Base-by-base conservation (phyloP, 768 basidiomycete species). In the Serendipita sp. region DNA sequence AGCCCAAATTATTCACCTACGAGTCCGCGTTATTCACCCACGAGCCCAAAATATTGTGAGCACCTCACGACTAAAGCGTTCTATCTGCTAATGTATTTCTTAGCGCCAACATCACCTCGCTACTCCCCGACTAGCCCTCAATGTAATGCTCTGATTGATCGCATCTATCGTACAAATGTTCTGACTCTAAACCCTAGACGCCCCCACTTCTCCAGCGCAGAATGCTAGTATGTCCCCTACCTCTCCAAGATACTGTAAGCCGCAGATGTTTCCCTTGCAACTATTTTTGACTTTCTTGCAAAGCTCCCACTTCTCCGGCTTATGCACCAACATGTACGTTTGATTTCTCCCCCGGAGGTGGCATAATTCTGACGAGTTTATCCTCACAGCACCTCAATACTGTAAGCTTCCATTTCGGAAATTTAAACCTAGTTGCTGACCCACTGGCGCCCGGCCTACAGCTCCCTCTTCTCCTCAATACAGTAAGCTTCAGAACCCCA, bases 1-100 rank as follows among this genome's bases (percentile, higher is more conserved):
- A 91, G 89, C 1, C 93, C 93, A 6, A 87, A 88, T 13, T 95
- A 89, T 75, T 87, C 85, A 66, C 93, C 91, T 0, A 91, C 91
- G 10, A 92, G 90, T 2, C 93, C 91, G 13, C 81, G 86, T 1
- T 91, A 91, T 71, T 91, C 90, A 10, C 91, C 91, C 1, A 87
- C 91, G 34, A 89, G 87, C 70, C 92, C 93, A 0, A 60, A 60
- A 34, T 60, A 60, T 18, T 60, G 55, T 60, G 36, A 36, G 55
- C 34, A n/a, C 11, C 5, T 4, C 5, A 8, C n/a, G 5, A 16
- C 48, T 23, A n/a, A 6, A 52, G 8, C 18, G 48, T 33, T 8
- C 16, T 8, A 52, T 33, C 16, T 6, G 8, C 10, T 16, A 52
- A 5, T 23, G 18, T 33, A 8, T 52, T 89, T 87, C 0, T 95